Percentiles rank a stretch among this genome's conserved stretches.
These are phyloP conservation scores for Penstemon newberryi DNA, from an alignment of 257 asterid genomes.

Conservation along the genomic window DNA sequence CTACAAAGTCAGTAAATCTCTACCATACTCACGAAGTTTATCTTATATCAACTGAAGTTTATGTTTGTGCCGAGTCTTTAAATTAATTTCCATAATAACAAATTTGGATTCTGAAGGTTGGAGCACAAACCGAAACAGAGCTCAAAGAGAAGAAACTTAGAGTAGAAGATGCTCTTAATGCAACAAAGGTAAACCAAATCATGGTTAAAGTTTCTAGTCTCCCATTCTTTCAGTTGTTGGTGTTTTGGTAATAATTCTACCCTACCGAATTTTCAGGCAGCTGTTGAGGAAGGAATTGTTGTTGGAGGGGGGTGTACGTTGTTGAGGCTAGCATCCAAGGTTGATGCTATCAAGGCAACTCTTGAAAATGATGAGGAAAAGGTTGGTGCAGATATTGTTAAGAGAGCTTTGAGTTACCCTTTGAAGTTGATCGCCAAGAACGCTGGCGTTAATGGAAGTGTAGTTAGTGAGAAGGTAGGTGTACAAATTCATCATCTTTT, in stretches of 20 bases:
- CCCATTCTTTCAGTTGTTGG: neutral
- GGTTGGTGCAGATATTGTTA: constrained; percentile 98
- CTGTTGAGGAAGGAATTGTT: constrained; percentile 99
- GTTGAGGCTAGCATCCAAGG: constrained; percentile 82
- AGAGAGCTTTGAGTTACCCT: constrained; percentile 96
- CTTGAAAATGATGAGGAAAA: constrained; percentile 86
- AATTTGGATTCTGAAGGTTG: constrained; percentile 60
- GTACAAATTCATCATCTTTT: neutral
- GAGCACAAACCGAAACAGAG: constrained; percentile 98
- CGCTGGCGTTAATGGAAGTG: constrained; percentile 98
- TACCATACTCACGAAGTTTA: neutral
- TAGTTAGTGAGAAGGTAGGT: constrained; percentile 91
- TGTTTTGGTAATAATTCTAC: constrained; percentile 3
- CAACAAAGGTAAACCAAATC: constrained; percentile 64
- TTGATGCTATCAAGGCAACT: constrained; percentile 82
- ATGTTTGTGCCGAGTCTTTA: no score
- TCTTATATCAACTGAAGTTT: no score
- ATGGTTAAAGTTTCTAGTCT: neutral
- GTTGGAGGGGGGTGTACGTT: constrained; percentile 98
- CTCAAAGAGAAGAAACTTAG: constrained; percentile 94
- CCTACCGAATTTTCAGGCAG: constrained; percentile 59
- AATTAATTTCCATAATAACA: neutral
- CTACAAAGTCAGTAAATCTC: neutral
- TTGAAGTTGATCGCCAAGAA: constrained; percentile 93
- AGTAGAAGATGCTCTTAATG: constrained; percentile 98